Conservation (phyloP, 768 basidiomycete genomes). For the Leccinum olivaceopallidum region DNA sequence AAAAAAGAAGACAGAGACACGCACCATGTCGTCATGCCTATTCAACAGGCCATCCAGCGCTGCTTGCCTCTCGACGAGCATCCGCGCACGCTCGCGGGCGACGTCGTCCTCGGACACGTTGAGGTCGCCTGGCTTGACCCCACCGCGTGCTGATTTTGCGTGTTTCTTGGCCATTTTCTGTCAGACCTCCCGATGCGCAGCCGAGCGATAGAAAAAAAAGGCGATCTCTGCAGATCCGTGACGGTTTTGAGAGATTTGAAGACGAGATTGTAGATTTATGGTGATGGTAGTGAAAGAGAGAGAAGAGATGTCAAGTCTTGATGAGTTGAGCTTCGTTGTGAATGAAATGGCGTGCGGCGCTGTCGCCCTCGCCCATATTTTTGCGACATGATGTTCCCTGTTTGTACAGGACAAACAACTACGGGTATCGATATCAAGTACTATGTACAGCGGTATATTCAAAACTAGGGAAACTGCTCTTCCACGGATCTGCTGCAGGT, state of each 20-base stretch:
- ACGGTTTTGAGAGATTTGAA: slow-evolving; percentile 66
- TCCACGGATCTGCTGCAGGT: slow-evolving; percentile 58
- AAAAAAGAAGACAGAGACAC: slow-evolving; percentile 33
- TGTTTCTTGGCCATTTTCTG: slow-evolving; percentile 26
- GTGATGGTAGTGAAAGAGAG: slow-evolving; percentile 6
- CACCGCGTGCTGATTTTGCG: slow-evolving; percentile 6
- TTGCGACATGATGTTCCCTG: slow-evolving; percentile 38
- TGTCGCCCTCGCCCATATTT: slow-evolving; percentile 30
- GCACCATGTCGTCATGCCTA: slow-evolving; percentile 72
- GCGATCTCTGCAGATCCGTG: slow-evolving; percentile 66
- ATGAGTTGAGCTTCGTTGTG: slow-evolving; percentile 20
- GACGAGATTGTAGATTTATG: slow-evolving; percentile 28
- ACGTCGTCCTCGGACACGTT: slow-evolving; percentile 25
- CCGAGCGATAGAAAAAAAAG: slow-evolving; percentile 2
- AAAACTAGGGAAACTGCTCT: slow-evolving; percentile 74
- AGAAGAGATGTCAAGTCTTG: slow-evolving; percentile 8
- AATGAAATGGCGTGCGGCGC: slow-evolving; percentile 9
- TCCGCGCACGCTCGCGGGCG: slow-evolving; percentile 39
- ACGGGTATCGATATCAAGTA: not conserved
- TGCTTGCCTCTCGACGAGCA: slow-evolving; percentile 60
- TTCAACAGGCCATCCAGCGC: slow-evolving; percentile 61
- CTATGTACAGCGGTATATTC: slow-evolving; percentile 57
- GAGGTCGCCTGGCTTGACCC: not conserved
- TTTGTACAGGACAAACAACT: slow-evolving; percentile 34
- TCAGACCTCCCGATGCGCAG: not conserved